phyloP scores from a whole-genome alignment of 192 early-diverging fungal genomes.

The Chytriomyces sp. region DNA sequence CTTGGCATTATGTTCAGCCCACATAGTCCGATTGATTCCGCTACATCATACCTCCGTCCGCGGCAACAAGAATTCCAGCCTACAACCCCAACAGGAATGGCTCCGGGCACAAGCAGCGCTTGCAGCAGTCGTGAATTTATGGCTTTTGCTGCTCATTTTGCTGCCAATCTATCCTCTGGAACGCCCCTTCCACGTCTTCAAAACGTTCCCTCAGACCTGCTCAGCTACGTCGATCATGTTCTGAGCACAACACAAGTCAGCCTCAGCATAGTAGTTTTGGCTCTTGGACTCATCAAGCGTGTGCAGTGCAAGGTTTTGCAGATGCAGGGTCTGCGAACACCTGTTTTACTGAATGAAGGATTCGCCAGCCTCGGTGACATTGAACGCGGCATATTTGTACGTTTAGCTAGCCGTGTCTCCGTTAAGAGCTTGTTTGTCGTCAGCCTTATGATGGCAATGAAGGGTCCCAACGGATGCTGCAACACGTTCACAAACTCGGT shows the following conservation, averaged over 20 bases:
- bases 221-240: neutral
- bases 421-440: conserved; percentile 10
- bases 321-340: too few species aligned
- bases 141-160: conserved; percentile 5
- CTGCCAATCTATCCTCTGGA: neutral
- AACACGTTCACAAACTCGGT: conserved; percentile 31
- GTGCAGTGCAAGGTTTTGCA: neutral
- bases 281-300: neutral
- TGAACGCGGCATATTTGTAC: too few species aligned
- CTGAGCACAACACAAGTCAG: conserved; percentile 15
- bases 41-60: too few species aligned
- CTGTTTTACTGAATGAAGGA: too few species aligned
- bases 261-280: conserved; percentile 3
- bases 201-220: neutral
- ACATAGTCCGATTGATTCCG: neutral
- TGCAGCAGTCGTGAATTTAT: neutral
- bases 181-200: neutral
- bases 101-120: neutral
- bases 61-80: too few species aligned
- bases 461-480: conserved; percentile 24
- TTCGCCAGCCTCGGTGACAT: too few species aligned
- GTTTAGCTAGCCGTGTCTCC: too few species aligned
- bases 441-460: conserved; percentile 29
- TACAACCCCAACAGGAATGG: too few species aligned
- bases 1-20: conserved; percentile 8